phyloP scores from a whole-genome alignment of 805 yeast genomes.

The Starmerella sirachaensis region DNA sequence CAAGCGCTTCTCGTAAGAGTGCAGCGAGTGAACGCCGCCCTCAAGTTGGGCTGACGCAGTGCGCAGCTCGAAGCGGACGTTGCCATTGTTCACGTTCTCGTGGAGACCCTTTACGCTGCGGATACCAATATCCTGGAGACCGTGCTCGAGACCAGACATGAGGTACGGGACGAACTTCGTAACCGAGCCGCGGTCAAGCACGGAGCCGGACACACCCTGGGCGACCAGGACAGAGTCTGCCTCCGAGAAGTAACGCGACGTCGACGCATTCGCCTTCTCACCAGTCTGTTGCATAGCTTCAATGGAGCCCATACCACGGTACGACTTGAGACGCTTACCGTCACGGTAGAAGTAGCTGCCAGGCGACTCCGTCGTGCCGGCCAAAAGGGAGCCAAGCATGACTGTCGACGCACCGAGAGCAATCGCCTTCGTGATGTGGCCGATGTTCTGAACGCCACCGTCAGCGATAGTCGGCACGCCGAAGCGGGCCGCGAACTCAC shows the following conservation, averaged over 20 bases:
- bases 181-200: conserved; percentile 91
- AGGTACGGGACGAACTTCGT: conserved; percentile 89
- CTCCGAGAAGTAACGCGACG: conserved; percentile 96
- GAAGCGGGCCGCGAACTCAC: conserved; percentile 85
- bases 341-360: conserved; percentile 97
- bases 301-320: conserved; percentile 99
- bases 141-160: conserved; percentile 92
- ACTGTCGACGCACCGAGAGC: conserved; percentile 94
- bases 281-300: conserved; percentile 95
- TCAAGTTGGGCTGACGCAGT: conserved; percentile 97
- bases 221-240: conserved; percentile 92
- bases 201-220: conserved; percentile 97
- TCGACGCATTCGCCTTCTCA: conserved; percentile 86
- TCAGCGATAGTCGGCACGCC: conserved; percentile 99
- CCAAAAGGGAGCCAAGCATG: conserved; percentile 99
- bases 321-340: conserved; percentile 91
- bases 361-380: conserved; percentile 97
- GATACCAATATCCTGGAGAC: conserved; percentile 96
- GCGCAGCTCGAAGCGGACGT: conserved; percentile 89
- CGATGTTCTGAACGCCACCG: conserved; percentile 98
- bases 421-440: conserved; percentile 93
- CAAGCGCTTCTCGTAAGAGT: conserved; percentile 94
- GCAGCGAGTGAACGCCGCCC: conserved; percentile 95
- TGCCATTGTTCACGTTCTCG: conserved; percentile 49
- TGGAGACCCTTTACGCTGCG: conserved; percentile 52